Evolutionary conservation across 1,284 basidiomycete species (phyloP), one percentile per base, ranked within the genome.

Genomic region (Pterula multifida): DNA sequence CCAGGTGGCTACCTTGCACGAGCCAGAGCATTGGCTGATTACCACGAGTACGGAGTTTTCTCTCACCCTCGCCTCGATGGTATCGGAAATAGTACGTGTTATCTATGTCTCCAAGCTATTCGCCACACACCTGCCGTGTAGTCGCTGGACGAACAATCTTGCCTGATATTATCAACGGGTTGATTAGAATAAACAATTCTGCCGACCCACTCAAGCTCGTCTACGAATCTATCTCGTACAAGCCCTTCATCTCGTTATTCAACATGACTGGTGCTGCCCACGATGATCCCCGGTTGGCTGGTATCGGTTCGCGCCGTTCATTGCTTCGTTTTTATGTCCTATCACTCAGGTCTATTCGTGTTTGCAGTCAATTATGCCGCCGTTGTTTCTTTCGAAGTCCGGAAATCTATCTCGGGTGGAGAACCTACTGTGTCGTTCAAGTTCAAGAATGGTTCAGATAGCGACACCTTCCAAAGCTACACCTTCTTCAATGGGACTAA

Each of bases 241-340:
- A 90, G 64, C 87, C 88, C 1, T 85, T 90, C 70, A 66, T 91
- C 51, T 85, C 85, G 15, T 67, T 91, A 50, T 86, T 90, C 70
- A 82, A 85, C 63, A 80, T 90, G 73, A 86, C 82, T 0, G 73
- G 77, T 21, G 70, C 72, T 36, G 67, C 71, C 21, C 60, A 73
- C 36, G 61, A 66, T 46, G 71, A 77, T 55, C 76, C 79, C 1
- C 60, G 76, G 55, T 67, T 86, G 12, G 68, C 73, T 32, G 79
- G 75, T n/a, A 78, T 89, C 54, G 81, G 83, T 79, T 49, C 52
- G 66, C 68, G 36, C 50, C 32, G 60, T 45, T 23, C 26, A 21
- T 49, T 35, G 23, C 22, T 2, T 28, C 17, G 23, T 17, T 17
- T n/a, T 9, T 22, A 17, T 19, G 3, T 49, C 26, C 23, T 48